Base-by-base conservation (phyloP, 2,329 filamentous ascomycete genomes). In the Alternaria sp. region DNA sequence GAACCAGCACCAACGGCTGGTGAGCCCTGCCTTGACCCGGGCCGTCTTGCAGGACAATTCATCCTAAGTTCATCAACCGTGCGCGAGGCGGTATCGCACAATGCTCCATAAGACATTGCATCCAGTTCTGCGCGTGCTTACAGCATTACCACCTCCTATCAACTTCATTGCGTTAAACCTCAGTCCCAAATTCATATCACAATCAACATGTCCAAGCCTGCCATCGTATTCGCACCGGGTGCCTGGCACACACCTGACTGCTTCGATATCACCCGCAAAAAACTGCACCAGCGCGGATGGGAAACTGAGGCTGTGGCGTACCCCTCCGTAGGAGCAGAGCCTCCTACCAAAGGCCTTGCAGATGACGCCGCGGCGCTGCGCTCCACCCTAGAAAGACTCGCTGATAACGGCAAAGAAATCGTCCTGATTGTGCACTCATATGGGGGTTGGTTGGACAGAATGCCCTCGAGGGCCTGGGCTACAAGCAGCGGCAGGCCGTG, bases 301-400 rank as follows among this genome's bases (percentile, higher is more conserved):
- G 51, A 46, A 33, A 54, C 41, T 7, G 51, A 54, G n/a, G 51
- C 41, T 31, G 51, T 46, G n/a, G 33, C 41, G 11, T 39, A 54
- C 21, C 51, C 51, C 4, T 54, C 51, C 7, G 51, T 54, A 24
- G 51, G 51, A 45, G 51, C 51, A 8, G 51, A 54, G 51, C 51
- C 51, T 29, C 51, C 51, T 21, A 46, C 24, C 24, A 54, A 54
- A 39, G 51, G 51, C 41, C 51, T 54, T 17, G 41, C 41, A 14
- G 51, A 54, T 14, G 51, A 54, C 26, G 24, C 41, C 4, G 26
- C 26, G n/a, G 51, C 41, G 34, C 26, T 54, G 26, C 51, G 41
- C 24, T 54, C 51, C 7, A 46, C 41, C 26, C 24, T 54, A 3
- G 41, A 54, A 45, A 24, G 41, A 8, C 24, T 54, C 31, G 33